These are phyloP conservation scores for Strobilomyces echinocephalus DNA, from an alignment of 768 basidiomycete species.

Conservation along the genomic window DNA sequence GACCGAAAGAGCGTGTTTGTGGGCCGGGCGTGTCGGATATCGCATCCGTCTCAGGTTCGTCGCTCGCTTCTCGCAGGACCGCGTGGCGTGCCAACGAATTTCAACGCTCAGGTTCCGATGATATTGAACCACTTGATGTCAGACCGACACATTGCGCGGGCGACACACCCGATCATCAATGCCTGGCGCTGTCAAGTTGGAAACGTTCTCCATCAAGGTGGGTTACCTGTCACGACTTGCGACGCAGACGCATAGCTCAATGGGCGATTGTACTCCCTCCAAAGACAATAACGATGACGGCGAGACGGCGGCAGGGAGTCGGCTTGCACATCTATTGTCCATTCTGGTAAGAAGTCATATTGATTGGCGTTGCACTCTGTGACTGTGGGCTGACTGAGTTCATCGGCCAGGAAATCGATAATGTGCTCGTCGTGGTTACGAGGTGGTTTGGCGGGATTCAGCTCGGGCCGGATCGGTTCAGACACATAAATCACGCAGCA, in stretches of 20 bases:
- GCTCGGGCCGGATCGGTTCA: slow-evolving; percentile 83
- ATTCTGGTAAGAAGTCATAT: slow-evolving; percentile 55
- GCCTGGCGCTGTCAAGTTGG: slow-evolving; percentile 77
- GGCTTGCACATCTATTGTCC: slow-evolving; percentile 86
- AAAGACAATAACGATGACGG: slow-evolving; percentile 94
- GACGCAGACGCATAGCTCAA: not conserved
- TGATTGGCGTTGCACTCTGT: not conserved
- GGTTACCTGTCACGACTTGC: slow-evolving; percentile 6
- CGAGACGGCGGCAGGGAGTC: slow-evolving; percentile 87
- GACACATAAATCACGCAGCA: slow-evolving; percentile 94
- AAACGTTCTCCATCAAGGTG: slow-evolving; percentile 70
- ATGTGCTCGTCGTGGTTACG: slow-evolving; percentile 88
- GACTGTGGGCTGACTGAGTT: not conserved
- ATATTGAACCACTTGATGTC: slow-evolving; percentile 64
- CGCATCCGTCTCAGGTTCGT: slow-evolving; percentile 67
- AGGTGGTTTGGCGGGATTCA: slow-evolving; percentile 92
- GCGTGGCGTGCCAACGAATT: not conserved
- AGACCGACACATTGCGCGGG: slow-evolving; percentile 68
- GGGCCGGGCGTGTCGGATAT: slow-evolving; percentile 78
- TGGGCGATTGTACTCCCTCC: not conserved
- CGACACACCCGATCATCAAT: slow-evolving; percentile 75
- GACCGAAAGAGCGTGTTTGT: slow-evolving; percentile 86
- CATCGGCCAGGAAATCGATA: slow-evolving; percentile 59
- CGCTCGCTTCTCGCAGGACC: not conserved
- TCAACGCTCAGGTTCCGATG: slow-evolving; percentile 56